Conservation (phyloP, 805 yeast species). For the Naumovozyma dairenensis region DNA sequence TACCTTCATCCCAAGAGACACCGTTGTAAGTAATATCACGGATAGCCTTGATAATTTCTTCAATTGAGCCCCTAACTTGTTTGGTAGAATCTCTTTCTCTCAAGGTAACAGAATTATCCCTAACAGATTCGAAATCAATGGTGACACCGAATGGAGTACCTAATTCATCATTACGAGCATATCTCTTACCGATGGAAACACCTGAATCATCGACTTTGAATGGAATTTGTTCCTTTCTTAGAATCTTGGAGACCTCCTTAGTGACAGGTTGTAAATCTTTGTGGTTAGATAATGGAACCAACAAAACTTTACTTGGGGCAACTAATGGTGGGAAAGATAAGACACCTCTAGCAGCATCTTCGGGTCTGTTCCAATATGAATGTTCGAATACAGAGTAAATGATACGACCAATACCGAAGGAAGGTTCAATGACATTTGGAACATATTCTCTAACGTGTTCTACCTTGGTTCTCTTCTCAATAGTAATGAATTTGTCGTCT, state of each 20-base stretch:
- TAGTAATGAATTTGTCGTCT: slow-evolving; percentile 59
- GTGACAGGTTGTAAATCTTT: slow-evolving; percentile 70
- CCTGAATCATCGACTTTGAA: slow-evolving; percentile 95
- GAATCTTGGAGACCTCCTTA: slow-evolving; percentile 53
- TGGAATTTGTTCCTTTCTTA: slow-evolving; percentile 77
- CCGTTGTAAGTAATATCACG: slow-evolving; percentile 67
- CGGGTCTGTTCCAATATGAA: slow-evolving; percentile 89
- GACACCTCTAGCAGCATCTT: slow-evolving; percentile 78
- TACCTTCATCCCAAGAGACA: slow-evolving; percentile 78
- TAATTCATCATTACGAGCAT: slow-evolving; percentile 94
- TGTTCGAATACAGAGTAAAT: slow-evolving; percentile 90
- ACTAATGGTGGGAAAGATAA: slow-evolving; percentile 89
- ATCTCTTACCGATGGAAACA: slow-evolving; percentile 95
- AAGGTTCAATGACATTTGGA: slow-evolving; percentile 97
- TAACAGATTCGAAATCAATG: slow-evolving; percentile 85
- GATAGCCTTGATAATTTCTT: slow-evolving; percentile 64
- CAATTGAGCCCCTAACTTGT: slow-evolving; percentile 88
- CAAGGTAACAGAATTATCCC: slow-evolving; percentile 81
- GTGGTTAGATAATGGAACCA: slow-evolving; percentile 87
- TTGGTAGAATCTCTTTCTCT: slow-evolving; percentile 96
- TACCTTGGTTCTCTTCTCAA: slow-evolving; percentile 67
- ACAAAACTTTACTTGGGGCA: slow-evolving; percentile 94
- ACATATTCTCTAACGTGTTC: slow-evolving; percentile 92
- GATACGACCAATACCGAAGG: slow-evolving; percentile 98
- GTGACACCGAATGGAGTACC: slow-evolving; percentile 99